These are phyloP conservation scores for Suillus discolor DNA, from an alignment of 768 basidiomycete species.

Conservation along the genomic window DNA sequence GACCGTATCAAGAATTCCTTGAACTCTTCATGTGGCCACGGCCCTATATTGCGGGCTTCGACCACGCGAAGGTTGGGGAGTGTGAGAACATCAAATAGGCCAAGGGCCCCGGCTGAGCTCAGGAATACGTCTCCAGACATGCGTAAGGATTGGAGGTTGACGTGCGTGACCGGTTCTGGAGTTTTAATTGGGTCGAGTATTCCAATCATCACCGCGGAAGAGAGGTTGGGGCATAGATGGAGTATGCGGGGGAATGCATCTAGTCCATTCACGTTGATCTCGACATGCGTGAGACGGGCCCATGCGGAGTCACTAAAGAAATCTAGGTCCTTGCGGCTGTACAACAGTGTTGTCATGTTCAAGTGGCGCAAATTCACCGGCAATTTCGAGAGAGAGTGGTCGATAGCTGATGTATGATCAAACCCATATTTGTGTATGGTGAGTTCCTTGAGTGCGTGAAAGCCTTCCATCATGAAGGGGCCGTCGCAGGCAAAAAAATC, in stretches of 20 bases:
- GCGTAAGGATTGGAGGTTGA: background rate
- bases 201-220: background rate
- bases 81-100: constrained; percentile 17
- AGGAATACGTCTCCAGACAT: background rate
- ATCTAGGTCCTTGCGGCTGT: too few species aligned
- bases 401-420: background rate
- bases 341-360: accelerated
- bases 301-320: background rate
- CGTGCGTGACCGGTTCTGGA: background rate
- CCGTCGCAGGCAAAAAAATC: background rate
- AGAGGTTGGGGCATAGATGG: background rate
- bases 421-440: constrained; percentile 2
- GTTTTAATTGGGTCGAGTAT: background rate
- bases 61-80: constrained; percentile 17
- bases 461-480: constrained; percentile 3
- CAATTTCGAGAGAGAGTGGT: constrained; percentile 2
- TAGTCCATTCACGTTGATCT: constrained; percentile 3
- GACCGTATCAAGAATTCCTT: constrained; percentile 21
- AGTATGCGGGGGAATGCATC: constrained; percentile 6
- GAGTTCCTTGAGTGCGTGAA: constrained; percentile 21
- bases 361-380: constrained; percentile 7
- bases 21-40: constrained; percentile 20
- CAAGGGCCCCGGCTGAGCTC: background rate
- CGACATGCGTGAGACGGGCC: constrained; percentile 17
- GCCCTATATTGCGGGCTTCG: constrained; percentile 5